A percentile compares a stretch with the other conserved stretches of the same genome.
phyloP scores from a whole-genome alignment of 2,329 filamentous ascomycete species.

The Tolypocladium sp. region DNA sequence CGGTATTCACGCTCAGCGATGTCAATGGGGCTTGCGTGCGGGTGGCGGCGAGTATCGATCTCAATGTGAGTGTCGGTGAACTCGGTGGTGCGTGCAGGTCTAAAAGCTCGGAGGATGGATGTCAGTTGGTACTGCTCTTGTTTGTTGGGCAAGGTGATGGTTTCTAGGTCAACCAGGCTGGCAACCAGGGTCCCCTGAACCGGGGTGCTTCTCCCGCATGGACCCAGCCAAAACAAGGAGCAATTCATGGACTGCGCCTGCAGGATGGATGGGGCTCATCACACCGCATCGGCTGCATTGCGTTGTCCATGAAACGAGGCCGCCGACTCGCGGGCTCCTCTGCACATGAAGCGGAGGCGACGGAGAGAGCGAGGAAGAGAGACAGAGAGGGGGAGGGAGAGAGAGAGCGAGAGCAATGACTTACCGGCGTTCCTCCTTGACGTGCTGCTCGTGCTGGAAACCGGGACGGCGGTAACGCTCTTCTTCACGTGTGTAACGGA shows the following conservation, averaged over 20 bases:
- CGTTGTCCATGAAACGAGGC: neutral
- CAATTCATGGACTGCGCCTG: neutral
- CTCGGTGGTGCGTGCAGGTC: slow-evolving; percentile 27
- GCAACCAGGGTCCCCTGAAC: slow-evolving; percentile 11
- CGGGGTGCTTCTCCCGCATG: slow-evolving; percentile 4
- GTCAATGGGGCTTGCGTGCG: slow-evolving; percentile 47
- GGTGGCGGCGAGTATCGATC: slow-evolving; percentile 44
- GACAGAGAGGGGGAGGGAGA: slow-evolving; percentile 5
- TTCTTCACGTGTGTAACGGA: slow-evolving; percentile 70
- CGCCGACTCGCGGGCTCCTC: neutral
- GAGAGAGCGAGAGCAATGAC: slow-evolving; percentile 17
- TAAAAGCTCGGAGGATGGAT: slow-evolving; percentile 8
- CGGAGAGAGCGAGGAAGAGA: slow-evolving; percentile 1
- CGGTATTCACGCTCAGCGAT: slow-evolving; percentile 59
- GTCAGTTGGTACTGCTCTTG: slow-evolving; percentile 13
- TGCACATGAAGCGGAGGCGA: neutral
- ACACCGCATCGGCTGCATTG: neutral
- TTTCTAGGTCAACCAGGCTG: slow-evolving; percentile 14
- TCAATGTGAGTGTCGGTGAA: slow-evolving; percentile 60
- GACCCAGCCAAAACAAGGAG: slow-evolving; percentile 3
- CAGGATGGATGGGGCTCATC: neutral
- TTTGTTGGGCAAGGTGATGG: slow-evolving; percentile 10
- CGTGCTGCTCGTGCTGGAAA: slow-evolving; percentile 43
- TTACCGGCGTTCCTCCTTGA: slow-evolving; percentile 45
- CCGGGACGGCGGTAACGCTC: slow-evolving; percentile 66